These are phyloP conservation scores for Lagenidium giganteum DNA, from an alignment of 352 stramenopile species.

Conservation along the genomic window DNA sequence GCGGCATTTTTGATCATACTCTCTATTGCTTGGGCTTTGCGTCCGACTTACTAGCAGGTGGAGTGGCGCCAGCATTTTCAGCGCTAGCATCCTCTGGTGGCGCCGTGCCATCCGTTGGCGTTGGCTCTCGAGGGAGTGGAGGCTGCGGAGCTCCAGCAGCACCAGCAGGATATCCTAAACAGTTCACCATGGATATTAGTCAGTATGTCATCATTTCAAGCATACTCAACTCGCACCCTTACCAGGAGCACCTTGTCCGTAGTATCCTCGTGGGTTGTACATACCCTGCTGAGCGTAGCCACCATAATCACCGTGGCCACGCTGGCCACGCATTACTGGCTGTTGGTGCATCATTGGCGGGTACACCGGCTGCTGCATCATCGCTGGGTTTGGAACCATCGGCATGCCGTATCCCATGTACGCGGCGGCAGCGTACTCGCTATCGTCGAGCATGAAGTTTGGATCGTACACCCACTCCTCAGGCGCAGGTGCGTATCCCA, in stretches of 20 bases:
- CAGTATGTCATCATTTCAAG: not conserved
- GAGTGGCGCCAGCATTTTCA: not conserved
- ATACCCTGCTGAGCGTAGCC: conserved; percentile 38
- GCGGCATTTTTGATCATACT: too few species aligned
- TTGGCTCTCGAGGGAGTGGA: conserved; percentile 15
- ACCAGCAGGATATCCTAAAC: conserved; percentile 1
- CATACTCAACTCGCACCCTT: conserved; percentile 5
- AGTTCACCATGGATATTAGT: not conserved
- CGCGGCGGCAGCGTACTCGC: conserved; percentile 37
- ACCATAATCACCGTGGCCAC: conserved; percentile 7
- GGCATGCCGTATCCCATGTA: conserved; percentile 72
- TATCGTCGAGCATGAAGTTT: conserved; percentile 33
- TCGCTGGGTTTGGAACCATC: conserved; percentile 45
- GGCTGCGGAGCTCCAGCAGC: conserved; percentile 9
- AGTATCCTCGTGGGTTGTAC: conserved; percentile 59
- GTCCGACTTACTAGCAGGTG: conserved; percentile 3
- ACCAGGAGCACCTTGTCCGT: conserved; percentile 33
- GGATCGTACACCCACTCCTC: conserved; percentile 80
- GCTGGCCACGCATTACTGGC: conserved; percentile 42
- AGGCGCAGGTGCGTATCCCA: conserved; percentile 44
- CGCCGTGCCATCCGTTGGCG: conserved; percentile 1
- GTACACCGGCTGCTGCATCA: conserved; percentile 64
- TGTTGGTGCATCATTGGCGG: conserved; percentile 66
- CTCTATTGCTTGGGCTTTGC: conserved; percentile 17
- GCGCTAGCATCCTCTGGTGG: not conserved